Evolutionary conservation across 225 moss, liverwort and hornwort species (phyloP).

Genomic region (Physcomitrellopsis africana): DNA sequence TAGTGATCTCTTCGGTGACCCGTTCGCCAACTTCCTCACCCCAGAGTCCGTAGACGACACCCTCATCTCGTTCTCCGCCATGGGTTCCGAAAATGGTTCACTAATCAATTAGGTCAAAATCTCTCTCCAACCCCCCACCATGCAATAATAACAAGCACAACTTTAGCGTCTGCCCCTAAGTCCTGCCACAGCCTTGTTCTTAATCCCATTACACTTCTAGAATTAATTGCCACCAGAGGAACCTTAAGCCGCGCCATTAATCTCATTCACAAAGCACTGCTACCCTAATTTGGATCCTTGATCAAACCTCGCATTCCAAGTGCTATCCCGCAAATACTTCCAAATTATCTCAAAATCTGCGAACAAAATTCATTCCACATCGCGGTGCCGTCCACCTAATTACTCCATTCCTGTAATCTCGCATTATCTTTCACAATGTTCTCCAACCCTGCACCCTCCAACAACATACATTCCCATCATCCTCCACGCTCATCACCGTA

Average conservation of each 20-base stretch:
- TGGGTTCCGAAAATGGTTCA: slow-evolving; percentile 12
- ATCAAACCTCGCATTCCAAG: background rate
- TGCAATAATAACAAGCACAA: background rate
- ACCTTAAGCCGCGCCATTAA: background rate
- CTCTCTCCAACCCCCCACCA: background rate
- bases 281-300: background rate
- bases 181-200: background rate
- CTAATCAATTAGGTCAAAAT: slow-evolving; percentile 4
- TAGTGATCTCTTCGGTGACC: slow-evolving; percentile 29
- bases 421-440: background rate
- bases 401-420: background rate
- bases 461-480: background rate
- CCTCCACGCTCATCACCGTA: background rate
- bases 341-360: background rate
- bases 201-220: background rate
- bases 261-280: background rate
- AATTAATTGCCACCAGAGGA: background rate
- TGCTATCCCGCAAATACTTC: background rate
- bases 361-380: background rate
- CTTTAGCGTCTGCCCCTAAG: background rate
- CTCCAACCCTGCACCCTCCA: background rate
- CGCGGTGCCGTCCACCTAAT: too few relatives aligned
- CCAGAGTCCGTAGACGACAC: slow-evolving; percentile 19
- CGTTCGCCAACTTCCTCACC: slow-evolving; percentile 24
- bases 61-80: slow-evolving; percentile 41